Percentiles rank a stretch among this genome's conserved stretches.
Evolutionary conservation across 1,284 basidiomycete species (phyloP).

Genomic region (Meira miltonrushii): DNA sequence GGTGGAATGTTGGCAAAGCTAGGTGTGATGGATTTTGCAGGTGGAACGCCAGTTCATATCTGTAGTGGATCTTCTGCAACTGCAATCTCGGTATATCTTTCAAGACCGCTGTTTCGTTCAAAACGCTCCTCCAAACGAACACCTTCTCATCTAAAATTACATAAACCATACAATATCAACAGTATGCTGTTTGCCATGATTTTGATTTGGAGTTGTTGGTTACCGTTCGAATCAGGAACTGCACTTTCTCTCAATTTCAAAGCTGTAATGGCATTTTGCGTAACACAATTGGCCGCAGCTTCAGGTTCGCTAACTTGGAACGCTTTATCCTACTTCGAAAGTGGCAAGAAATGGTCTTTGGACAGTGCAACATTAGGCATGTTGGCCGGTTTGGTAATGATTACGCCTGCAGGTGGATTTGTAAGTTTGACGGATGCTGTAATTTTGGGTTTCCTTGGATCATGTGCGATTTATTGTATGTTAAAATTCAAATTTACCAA

Average conservation of each 20-base stretch:
- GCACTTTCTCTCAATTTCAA: slow-evolving; percentile 86
- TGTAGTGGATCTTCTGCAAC: slow-evolving; percentile 67
- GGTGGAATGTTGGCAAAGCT: slow-evolving; percentile 83
- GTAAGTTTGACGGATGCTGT: slow-evolving; percentile 64
- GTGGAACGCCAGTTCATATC: slow-evolving; percentile 57
- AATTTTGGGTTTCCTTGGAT: slow-evolving; percentile 64
- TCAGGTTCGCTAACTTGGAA: slow-evolving; percentile 80
- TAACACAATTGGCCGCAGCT: slow-evolving; percentile 68
- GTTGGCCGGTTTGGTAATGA: slow-evolving; percentile 54
- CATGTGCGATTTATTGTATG: slow-evolving; percentile 61
- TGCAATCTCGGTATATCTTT: slow-evolving; percentile 80
- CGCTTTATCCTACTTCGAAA: slow-evolving; percentile 53
- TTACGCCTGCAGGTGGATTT: slow-evolving; percentile 55
- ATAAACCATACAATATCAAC: slow-evolving; percentile 87
- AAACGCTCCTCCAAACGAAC: slow-evolving; percentile 20
- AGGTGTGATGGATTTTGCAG: slow-evolving; percentile 72
- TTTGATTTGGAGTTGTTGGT: slow-evolving; percentile 93
- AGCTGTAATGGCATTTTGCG: slow-evolving; percentile 78
- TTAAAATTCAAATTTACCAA: slow-evolving; percentile 59
- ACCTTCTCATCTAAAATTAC: slow-evolving; percentile 34
- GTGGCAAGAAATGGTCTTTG: slow-evolving; percentile 54
- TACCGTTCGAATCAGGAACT: slow-evolving; percentile 81
- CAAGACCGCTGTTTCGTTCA: slow-evolving; percentile 55
- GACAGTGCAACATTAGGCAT: slow-evolving; percentile 82
- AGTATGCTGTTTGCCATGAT: slow-evolving; percentile 80